phyloP scores from a whole-genome alignment of 2,329 filamentous ascomycete genomes.

The Colletotrichum australisinense region DNA sequence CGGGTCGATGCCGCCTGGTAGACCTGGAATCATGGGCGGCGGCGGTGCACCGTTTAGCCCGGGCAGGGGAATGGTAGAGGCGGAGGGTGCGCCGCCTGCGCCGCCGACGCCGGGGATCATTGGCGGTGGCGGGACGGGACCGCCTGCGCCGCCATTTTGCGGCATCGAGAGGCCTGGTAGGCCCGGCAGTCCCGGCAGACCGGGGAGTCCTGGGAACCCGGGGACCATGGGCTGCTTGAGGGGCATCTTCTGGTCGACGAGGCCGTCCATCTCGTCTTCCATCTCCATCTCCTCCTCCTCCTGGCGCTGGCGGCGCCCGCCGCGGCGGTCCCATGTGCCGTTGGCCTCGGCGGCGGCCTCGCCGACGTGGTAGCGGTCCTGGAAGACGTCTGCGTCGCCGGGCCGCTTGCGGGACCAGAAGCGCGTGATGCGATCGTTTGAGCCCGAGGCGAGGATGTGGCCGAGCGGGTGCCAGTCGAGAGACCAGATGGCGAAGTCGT shows the following conservation, averaged over 20 bases:
- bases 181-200: slow-evolving; percentile 56
- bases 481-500: slow-evolving; percentile 97
- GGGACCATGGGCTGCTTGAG: slow-evolving; percentile 64
- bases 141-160: slow-evolving; percentile 43
- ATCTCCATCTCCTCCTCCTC: slow-evolving; percentile 95
- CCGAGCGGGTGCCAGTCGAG: slow-evolving; percentile 97
- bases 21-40: slow-evolving; percentile 52
- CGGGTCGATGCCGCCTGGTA: slow-evolving; percentile 65
- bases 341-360: slow-evolving; percentile 93
- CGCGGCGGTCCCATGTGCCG: slow-evolving; percentile 91
- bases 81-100: slow-evolving; percentile 52
- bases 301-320: slow-evolving; percentile 80
- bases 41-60: slow-evolving; percentile 59
- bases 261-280: slow-evolving; percentile 91
- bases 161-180: slow-evolving; percentile 58
- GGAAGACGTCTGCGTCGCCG: slow-evolving; percentile 85
- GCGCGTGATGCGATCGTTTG: slow-evolving; percentile 94
- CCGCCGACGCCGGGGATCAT: slow-evolving; percentile 63
- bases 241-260: slow-evolving; percentile 90
- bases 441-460: slow-evolving; percentile 94
- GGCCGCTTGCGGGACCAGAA: slow-evolving; percentile 96
- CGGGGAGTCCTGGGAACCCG: slow-evolving; percentile 69
- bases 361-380: slow-evolving; percentile 95
- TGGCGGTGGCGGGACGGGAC: slow-evolving; percentile 48
- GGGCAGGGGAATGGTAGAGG: slow-evolving; percentile 66